Base-by-base conservation (phyloP, 768 basidiomycete species). In the Cantharellus anzutake region DNA sequence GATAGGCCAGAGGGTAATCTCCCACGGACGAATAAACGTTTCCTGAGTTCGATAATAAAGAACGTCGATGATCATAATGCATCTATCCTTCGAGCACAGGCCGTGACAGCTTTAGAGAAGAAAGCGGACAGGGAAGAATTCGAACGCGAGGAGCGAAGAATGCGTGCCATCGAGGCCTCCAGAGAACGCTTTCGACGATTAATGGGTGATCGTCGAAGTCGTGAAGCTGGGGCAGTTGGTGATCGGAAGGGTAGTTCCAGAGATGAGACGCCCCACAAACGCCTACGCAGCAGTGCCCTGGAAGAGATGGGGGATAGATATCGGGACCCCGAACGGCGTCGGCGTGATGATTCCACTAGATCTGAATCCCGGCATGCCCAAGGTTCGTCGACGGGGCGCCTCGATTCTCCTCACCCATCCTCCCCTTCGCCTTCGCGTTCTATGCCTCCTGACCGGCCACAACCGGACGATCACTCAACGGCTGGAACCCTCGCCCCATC, bases 51-150 rank as follows among this genome's bases (percentile, higher is more conserved):
- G 29, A 91, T 99, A 62, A 92, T 99, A 60, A 81, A 83, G 64
- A 91, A 80, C 64, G 96, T 96, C 3, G 93, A 96, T 68, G 93
- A 93, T 60, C 96, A 99, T 67, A 99, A 99, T 70, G 82, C 84
- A 71, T 81, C 85, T 7, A 74, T 99, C 3, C 61, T 72, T 2
- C 66, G 68, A 5, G 63, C 65, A 20, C 73, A 74, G 60, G 69
- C 69, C 34, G 59, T 68, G 5, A 67, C 67, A 63, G 65, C 61
- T 66, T 55, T 62, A 64, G 57, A 61, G 60, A 29, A 48, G 44
- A 29, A 48, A 29, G 44, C 44, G 44, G 44, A 48, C 11, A 11
- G 52, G 41, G 65, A 64, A 52, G 65, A 62, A 51, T 58, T 64
- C 56, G 63, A 66, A 35, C 35, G 65, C 51, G 56, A 63, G 39